Evolutionary conservation across 352 stramenopile genomes (phyloP).

Genomic region (Detonula confervacea): DNA sequence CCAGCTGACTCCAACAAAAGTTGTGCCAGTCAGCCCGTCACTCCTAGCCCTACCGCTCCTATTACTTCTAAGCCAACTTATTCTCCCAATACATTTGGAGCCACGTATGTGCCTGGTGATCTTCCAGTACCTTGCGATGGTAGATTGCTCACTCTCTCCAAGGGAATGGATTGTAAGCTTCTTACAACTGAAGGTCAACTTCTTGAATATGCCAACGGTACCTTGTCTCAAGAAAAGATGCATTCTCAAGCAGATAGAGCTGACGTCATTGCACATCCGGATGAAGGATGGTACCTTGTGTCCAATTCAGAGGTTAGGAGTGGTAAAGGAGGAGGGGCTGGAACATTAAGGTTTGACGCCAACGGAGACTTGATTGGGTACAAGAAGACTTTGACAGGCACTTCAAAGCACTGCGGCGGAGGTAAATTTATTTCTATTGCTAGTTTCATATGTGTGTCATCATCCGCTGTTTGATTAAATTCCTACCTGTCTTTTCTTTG

Average conservation of each 20-base stretch:
- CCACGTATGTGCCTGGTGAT: neutral
- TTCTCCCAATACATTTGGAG: no score
- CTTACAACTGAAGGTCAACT: neutral
- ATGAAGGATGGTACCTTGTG: slow-evolving; percentile 34
- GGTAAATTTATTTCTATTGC: slow-evolving; percentile 11
- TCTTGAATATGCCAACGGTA: slow-evolving; percentile 8
- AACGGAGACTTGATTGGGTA: slow-evolving; percentile 27
- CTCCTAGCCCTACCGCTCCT: no score
- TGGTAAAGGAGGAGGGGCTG: slow-evolving; percentile 23
- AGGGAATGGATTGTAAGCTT: slow-evolving; percentile 16
- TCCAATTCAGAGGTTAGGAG: slow-evolving; percentile 21
- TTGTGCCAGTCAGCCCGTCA: no score
- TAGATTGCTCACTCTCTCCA: slow-evolving; percentile 15
- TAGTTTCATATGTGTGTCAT: no score
- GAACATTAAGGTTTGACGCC: slow-evolving; percentile 15
- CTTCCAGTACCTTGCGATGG: slow-evolving; percentile 2
- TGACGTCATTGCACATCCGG: slow-evolving; percentile 29
- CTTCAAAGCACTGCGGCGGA: slow-evolving; percentile 37
- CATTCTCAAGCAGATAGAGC: slow-evolving; percentile 45
- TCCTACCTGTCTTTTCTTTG: no score
- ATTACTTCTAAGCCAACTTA: no score
- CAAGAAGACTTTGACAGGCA: slow-evolving; percentile 18
- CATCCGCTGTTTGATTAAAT: no score
- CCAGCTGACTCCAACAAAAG: neutral
- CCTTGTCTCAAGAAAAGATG: slow-evolving; percentile 18